Conservation (phyloP, 306 rosid genomes). For the Malus orientalis region DNA sequence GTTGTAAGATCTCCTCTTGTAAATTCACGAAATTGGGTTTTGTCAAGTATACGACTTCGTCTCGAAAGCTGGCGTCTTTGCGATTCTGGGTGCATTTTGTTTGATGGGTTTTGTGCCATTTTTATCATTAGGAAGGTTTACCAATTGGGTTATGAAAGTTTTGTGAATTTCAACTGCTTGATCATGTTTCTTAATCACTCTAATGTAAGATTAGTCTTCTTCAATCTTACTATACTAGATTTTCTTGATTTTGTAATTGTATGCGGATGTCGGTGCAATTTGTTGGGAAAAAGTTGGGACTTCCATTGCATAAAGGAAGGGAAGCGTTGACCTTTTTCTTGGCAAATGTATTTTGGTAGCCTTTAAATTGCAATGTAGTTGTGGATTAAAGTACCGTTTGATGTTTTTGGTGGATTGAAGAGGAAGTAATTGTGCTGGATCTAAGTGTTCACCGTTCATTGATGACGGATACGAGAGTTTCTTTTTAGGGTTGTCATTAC, state of each 20-base stretch:
- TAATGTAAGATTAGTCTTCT: not conserved
- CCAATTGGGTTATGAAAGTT: not conserved
- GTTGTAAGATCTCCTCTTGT: conserved; percentile 48
- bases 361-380: not conserved
- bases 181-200: not conserved
- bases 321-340: not conserved
- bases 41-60: not conserved
- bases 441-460: not conserved
- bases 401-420: not conserved
- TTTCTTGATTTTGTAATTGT: not conserved
- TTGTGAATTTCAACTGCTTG: not conserved
- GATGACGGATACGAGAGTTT: not conserved
- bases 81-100: not conserved
- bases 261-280: not conserved
- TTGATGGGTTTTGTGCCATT: not conserved
- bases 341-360: not conserved
- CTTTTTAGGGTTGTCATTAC: not conserved
- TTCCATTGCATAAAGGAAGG: not conserved
- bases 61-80: not conserved
- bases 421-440: not conserved
- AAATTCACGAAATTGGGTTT: not conserved
- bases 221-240: not conserved
- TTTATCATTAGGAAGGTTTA: not conserved
- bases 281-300: not conserved
- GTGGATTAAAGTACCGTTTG: not conserved